These are phyloP conservation scores for Crithidia mellificae DNA, from an alignment of 208 protist genomes.

Conservation along the genomic window DNA sequence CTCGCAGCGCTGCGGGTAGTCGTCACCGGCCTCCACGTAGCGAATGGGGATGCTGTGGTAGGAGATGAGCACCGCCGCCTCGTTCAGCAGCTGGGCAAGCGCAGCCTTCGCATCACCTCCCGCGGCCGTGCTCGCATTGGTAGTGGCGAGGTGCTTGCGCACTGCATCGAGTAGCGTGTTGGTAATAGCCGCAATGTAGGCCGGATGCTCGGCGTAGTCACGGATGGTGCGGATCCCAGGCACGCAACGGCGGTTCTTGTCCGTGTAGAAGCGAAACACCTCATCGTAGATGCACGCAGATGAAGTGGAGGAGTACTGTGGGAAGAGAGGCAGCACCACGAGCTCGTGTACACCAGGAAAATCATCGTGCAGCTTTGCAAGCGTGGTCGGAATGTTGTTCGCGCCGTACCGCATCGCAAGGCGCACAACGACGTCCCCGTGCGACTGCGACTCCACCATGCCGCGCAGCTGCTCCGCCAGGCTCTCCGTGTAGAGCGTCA, in stretches of 20 bases:
- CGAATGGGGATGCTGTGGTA: constrained; percentile 44
- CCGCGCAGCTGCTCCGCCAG: constrained; percentile 2
- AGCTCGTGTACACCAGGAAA: constrained; percentile 14
- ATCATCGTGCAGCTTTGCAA: constrained; percentile 24
- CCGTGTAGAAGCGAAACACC: constrained; percentile 33
- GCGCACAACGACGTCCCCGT: constrained; percentile 15
- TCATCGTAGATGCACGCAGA: constrained; percentile 44
- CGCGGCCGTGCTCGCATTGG: not conserved
- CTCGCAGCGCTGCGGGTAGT: constrained; percentile 34
- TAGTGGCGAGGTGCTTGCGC: not conserved
- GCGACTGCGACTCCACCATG: not conserved
- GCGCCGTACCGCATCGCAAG: constrained; percentile 35
- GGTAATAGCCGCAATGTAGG: constrained; percentile 41
- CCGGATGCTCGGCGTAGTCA: constrained; percentile 37
- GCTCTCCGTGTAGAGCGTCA: constrained; percentile 8
- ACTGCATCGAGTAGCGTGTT: constrained; percentile 20
- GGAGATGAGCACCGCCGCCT: constrained; percentile 28
- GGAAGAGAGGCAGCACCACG: constrained; percentile 49
- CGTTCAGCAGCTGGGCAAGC: not conserved
- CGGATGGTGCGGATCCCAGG: constrained; percentile 39
- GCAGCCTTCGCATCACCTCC: not conserved
- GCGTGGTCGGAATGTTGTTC: constrained; percentile 11
- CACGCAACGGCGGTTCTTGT: constrained; percentile 23
- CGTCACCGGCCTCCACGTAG: constrained; percentile 33
- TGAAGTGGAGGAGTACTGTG: constrained; percentile 50